Evolutionary conservation across 441 rosid genomes (phyloP).

Genomic region (Kokia cookei): DNA sequence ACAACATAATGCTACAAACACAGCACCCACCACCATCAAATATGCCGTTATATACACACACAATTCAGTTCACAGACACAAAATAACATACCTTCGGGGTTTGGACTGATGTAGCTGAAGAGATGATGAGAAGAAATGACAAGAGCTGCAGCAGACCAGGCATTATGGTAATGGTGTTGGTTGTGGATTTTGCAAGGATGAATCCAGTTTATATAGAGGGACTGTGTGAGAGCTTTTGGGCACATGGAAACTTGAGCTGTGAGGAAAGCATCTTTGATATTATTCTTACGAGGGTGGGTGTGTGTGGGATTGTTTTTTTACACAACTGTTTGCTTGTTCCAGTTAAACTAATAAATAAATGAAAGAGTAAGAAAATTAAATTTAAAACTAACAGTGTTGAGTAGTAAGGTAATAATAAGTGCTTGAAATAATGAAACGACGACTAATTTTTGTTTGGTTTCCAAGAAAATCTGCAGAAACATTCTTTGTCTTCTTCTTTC

Average conservation of each 20-base stretch:
- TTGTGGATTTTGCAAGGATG: background rate
- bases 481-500: too few relatives aligned
- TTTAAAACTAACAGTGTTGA: too few relatives aligned
- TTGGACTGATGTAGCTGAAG: constrained; percentile 25
- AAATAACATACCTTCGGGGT: constrained; percentile 28
- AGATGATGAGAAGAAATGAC: constrained; percentile 12
- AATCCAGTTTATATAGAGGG: background rate
- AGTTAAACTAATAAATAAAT: background rate
- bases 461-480: too few relatives aligned
- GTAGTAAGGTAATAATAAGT: background rate
- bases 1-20: constrained; percentile 54
- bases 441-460: too few relatives aligned
- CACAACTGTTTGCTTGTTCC: background rate
- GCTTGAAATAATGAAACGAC: too few relatives aligned
- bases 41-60: background rate
- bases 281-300: background rate
- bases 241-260: constrained; percentile 7
- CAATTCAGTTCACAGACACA: background rate
- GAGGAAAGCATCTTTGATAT: constrained; percentile 9
- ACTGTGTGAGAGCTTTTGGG: background rate
- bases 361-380: too few relatives aligned
- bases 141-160: constrained; percentile 33
- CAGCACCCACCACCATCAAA: background rate
- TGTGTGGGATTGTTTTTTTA: background rate
- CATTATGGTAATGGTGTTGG: constrained; percentile 19